These are phyloP conservation scores for Pisolithus tinctorius DNA, from an alignment of 768 basidiomycete genomes.

Conservation along the genomic window DNA sequence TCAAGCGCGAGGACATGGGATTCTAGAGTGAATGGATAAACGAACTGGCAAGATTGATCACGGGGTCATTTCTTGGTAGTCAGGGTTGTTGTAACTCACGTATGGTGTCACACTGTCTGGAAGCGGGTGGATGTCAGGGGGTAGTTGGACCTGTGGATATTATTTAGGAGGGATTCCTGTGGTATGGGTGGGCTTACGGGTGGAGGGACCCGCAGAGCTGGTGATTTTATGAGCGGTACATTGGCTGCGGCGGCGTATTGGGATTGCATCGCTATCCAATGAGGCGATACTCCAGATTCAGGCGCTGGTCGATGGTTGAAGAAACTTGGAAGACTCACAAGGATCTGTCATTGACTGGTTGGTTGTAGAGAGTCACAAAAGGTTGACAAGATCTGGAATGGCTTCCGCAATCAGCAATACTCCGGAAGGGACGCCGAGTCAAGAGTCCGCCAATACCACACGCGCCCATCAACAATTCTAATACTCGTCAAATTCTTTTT, in stretches of 20 bases:
- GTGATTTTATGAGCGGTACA: constrained; percentile 89
- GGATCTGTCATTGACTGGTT: no score
- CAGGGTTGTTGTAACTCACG: constrained; percentile 38
- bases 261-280: constrained; percentile 31
- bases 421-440: no score
- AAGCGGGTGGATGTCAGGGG: constrained; percentile 89
- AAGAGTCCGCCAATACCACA: no score
- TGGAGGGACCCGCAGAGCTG: constrained; percentile 78
- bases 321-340: not conserved
- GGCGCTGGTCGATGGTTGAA: not conserved
- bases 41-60: constrained; percentile 55
- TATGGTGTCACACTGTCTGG: constrained; percentile 88
- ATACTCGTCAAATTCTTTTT: no score
- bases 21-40: constrained; percentile 93
- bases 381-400: no score
- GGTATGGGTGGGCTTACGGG: constrained; percentile 39
- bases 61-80: not conserved
- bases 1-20: constrained; percentile 74
- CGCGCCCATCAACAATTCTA: no score
- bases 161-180: no score
- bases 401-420: no score
- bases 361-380: no score
- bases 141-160: constrained; percentile 62
- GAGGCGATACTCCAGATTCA: not conserved
- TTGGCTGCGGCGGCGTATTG: constrained; percentile 73